phyloP scores from a whole-genome alignment of 257 asterid genomes.

The Solanum piurae region DNA sequence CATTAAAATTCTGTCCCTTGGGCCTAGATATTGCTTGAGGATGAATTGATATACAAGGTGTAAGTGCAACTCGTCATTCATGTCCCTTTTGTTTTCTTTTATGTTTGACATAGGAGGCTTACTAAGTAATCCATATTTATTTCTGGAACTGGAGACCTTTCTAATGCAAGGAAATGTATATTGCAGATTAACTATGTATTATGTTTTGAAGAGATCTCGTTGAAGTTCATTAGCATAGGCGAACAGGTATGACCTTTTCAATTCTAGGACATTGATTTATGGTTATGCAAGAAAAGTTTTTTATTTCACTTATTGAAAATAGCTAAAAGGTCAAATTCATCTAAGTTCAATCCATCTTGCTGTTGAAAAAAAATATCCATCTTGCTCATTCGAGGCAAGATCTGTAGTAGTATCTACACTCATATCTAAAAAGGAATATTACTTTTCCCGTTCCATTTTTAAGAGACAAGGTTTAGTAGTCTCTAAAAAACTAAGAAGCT shows the following conservation, averaged over 20 bases:
- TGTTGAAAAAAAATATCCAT: not conserved
- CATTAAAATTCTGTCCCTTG: not conserved
- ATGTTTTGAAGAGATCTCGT: conserved; percentile 88
- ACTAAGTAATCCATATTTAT: not conserved
- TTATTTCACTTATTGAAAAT: not conserved
- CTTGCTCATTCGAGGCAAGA: not conserved
- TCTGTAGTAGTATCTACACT: not conserved
- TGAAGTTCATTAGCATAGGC: conserved; percentile 88
- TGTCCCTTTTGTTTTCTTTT: not conserved
- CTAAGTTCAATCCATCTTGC: not conserved
- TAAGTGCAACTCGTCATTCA: not conserved
- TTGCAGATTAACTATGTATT: conserved; percentile 84
- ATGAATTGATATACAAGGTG: too few relatives aligned
- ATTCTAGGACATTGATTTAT: not conserved
- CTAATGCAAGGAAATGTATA: conserved; percentile 19
- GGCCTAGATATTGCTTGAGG: too few relatives aligned
- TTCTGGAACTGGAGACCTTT: conserved; percentile 3
- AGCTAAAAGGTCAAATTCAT: not conserved
- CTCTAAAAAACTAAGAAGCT: not conserved
- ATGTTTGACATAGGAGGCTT: not conserved
- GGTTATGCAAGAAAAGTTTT: not conserved
- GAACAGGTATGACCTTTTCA: conserved; percentile 62
- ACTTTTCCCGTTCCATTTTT: not conserved
- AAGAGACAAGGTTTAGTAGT: not conserved
- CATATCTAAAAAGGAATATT: not conserved